Base-by-base conservation (phyloP, 2,329 filamentous ascomycete genomes). In the Aureobasidium subglaciale region DNA sequence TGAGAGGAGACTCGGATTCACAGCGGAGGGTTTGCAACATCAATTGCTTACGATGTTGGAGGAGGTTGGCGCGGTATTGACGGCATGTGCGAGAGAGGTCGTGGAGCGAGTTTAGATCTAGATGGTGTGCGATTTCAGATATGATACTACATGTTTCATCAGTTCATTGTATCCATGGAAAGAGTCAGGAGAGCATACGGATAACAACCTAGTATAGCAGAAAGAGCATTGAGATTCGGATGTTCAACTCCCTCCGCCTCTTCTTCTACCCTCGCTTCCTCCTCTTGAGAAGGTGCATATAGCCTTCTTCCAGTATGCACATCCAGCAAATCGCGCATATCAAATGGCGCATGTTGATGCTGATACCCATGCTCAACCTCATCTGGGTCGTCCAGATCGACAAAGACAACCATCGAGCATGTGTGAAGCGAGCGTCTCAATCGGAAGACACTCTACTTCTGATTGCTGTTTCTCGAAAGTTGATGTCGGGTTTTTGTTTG, bases 81-180 rank as follows among this genome's bases (percentile, higher is more conserved):
- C 86, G 87, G 69, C 90, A 95, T 55, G 89, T 90, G 55, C 82
- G 82, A 50, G 91, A 88, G 18, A 97, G 82, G 61, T 86, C 84
- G 70, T 95, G 86, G 64, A 96, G 81, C 13, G 88, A 86, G 70
- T 92, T 96, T 49, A 96, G 81, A 68, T 97, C 92, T 68, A 96
- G 83, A 63, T 82, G 80, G 29, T 83, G 80, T 46, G 88, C 87
- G 61, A 96, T 81, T 63, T 86, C 81, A 61, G 84, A 82, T 63
- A 88, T 83, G 67, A 96, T 83, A 64, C 90, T 96, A 22, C 5
- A 22, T 5, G 8, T 18, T 16, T 20, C 25, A 15, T 29, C 20
- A 45, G 25, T 20, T 15, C 4, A 10, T 16, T 10, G 7, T 42
- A 4, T 42, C 6, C n/a, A 3, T 41, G 5, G 2, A 18, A 18